Evolutionary conservation across 1,139 yeast genomes (phyloP).

Genomic region (Yamadazyma jaroonii): DNA sequence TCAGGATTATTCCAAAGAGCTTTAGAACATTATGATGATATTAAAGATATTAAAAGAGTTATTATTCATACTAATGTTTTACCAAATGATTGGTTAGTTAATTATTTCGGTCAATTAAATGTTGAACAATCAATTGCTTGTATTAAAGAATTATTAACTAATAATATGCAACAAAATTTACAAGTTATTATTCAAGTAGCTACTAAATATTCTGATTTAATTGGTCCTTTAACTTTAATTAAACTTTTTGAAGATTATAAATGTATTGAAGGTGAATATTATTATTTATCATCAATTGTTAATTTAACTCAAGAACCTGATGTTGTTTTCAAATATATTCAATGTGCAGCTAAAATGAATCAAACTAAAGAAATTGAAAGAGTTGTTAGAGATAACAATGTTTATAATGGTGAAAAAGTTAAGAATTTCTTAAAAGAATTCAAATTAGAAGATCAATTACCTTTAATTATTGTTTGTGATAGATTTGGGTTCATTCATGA

Average conservation of each 20-base stretch:
- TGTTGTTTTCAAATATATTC: slow-evolving; percentile 93
- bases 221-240: slow-evolving; percentile 82
- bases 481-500: slow-evolving; percentile 91
- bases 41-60: slow-evolving; percentile 93
- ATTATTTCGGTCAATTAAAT: slow-evolving; percentile 89
- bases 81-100: slow-evolving; percentile 92
- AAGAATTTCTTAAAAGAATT: slow-evolving; percentile 95
- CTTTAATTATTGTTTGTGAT: slow-evolving; percentile 94
- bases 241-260: slow-evolving; percentile 91
- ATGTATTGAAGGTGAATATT: slow-evolving; percentile 90
- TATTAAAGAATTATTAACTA: slow-evolving; percentile 78
- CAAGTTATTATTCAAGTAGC: slow-evolving; percentile 97
- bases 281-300: slow-evolving; percentile 89
- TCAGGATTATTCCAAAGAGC: slow-evolving; percentile 95
- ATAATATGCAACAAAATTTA: slow-evolving; percentile 80
- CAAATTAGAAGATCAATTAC: slow-evolving; percentile 90
- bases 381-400: slow-evolving; percentile 89
- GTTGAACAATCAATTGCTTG: slow-evolving; percentile 92
- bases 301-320: slow-evolving; percentile 92
- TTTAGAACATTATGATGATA: slow-evolving; percentile 89
- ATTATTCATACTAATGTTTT: slow-evolving; percentile 82
- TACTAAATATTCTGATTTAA: slow-evolving; percentile 89
- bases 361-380: slow-evolving; percentile 95
- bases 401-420: slow-evolving; percentile 95
- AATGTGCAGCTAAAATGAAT: slow-evolving; percentile 86